Evolutionary conservation across 768 basidiomycete genomes (phyloP), one percentile per base, ranked within the genome.

Genomic region (Gautieria morchelliformis): DNA sequence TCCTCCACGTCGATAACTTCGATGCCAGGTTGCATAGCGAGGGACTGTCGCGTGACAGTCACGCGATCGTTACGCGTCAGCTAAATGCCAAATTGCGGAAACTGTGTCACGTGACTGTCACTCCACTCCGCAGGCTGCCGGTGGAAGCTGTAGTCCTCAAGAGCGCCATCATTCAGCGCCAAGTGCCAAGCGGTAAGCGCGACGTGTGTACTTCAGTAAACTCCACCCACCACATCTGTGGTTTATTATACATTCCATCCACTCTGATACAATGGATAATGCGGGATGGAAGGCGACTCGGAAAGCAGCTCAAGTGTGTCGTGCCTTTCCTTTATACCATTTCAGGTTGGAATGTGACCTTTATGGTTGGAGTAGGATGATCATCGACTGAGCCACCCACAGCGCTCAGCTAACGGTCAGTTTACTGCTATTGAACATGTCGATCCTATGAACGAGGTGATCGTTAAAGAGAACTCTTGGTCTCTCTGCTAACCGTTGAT

Each of bases 241-340:
- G 27, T 27, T 27, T 27, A 27, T 27, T 5, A 5, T 27, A 27
- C 27, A 27, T 27, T 27, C 27, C 20, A n/a, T 44, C 17, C 42
- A 2, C 17, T 44, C 14, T 17, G 17, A 44, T 5, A 44, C 54
- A 19, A 89, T 91, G 87, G 89, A 90, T 66, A 82, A 78, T 58
- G 72, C 82, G 54, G 90, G 89, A 57, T 91, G 89, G 88, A 79
- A 78, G 63, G 87, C 87, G 37, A 75, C 75, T 15, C 77, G 81
- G 53, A 77, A 78, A 60, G 89, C 84, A 3, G 56, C 71, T 35
- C 44, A 62, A 33, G 62, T 64, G 32, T 30, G 63, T 58, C 32
- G 10, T 37, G 49, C 44, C 6, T 49, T 63, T 10, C 55, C 39
- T 32, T 32, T 24, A n/a, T 32, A 50, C 53, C 46, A 41, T 19